These are phyloP conservation scores for Aschersonia sp. DNA, from an alignment of 2,329 filamentous ascomycete species.

Conservation along the genomic window DNA sequence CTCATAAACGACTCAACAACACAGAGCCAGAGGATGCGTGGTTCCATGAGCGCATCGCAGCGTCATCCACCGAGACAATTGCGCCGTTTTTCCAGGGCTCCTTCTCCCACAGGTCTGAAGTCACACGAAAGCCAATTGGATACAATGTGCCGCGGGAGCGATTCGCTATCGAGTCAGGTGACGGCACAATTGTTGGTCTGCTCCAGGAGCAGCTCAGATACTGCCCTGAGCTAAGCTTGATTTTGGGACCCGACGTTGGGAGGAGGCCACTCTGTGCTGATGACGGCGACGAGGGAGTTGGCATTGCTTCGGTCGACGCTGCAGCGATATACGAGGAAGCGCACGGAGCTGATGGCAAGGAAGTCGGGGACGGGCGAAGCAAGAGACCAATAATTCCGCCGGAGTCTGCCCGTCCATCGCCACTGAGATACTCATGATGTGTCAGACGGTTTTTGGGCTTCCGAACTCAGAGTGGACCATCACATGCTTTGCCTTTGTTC, in stretches of 20 bases:
- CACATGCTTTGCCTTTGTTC: too few relatives aligned
- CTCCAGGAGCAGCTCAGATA: slow-evolving; percentile 36
- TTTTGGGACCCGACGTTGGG: slow-evolving; percentile 41
- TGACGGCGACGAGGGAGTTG: background rate
- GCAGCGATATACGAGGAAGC: background rate
- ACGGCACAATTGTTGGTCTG: slow-evolving; percentile 30
- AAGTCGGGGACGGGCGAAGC: background rate
- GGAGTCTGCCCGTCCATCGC: background rate
- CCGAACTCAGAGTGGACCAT: too few relatives aligned
- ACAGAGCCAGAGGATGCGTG: slow-evolving; percentile 39
- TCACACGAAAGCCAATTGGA: slow-evolving; percentile 35
- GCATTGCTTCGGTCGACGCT: background rate
- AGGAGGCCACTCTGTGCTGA: slow-evolving; percentile 17
- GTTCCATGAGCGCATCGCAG: slow-evolving; percentile 33
- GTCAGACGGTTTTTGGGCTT: too few relatives aligned
- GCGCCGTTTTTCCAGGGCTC: slow-evolving; percentile 24
- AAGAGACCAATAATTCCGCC: background rate
- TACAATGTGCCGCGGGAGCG: slow-evolving; percentile 35
- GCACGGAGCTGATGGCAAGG: background rate
- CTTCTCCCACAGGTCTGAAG: slow-evolving; percentile 34
- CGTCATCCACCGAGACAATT: slow-evolving; percentile 20
- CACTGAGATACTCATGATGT: too few relatives aligned
- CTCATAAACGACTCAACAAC: slow-evolving; percentile 34
- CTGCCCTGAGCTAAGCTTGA: slow-evolving; percentile 39
- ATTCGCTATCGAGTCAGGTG: slow-evolving; percentile 20